phyloP scores from a whole-genome alignment of 2,329 filamentous ascomycete species.

The Aureobasidium sp. region DNA sequence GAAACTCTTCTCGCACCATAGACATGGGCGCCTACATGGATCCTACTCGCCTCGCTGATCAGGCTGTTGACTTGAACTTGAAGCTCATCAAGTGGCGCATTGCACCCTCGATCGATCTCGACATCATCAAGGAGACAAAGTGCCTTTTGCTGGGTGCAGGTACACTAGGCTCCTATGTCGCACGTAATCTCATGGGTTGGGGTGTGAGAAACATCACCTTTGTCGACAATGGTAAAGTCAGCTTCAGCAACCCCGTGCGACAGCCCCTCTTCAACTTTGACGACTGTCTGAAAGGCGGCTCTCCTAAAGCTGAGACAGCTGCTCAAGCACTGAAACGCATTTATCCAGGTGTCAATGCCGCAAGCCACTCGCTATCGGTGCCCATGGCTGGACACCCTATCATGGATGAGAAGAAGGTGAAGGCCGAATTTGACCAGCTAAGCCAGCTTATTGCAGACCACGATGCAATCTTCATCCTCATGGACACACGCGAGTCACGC shows the following conservation, averaged over 20 bases:
- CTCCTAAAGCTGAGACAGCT: conserved; percentile 71
- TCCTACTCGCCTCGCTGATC: conserved; percentile 74
- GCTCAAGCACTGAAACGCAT: conserved; percentile 74
- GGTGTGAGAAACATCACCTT: conserved; percentile 93
- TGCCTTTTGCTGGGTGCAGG: conserved; percentile 88
- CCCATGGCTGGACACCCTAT: conserved; percentile 95
- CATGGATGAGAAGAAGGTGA: conserved; percentile 59
- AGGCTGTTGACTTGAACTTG: conserved; percentile 89
- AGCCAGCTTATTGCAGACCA: conserved; percentile 70
- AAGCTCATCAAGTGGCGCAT: conserved; percentile 99
- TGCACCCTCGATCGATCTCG: conserved; percentile 76
- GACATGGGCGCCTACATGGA: conserved; percentile 93
- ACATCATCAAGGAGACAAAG: conserved; percentile 78
- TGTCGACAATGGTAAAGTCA: conserved; percentile 85
- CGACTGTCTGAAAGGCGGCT: conserved; percentile 79
- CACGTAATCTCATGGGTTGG: conserved; percentile 87
- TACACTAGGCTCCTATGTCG: conserved; percentile 88
- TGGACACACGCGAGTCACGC: conserved; percentile 87
- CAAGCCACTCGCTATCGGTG: conserved; percentile 73
- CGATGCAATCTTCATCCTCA: conserved; percentile 89
- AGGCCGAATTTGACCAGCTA: conserved; percentile 65
- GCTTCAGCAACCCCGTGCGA: conserved; percentile 91
- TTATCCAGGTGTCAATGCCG: conserved; percentile 78
- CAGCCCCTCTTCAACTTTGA: conserved; percentile 87
- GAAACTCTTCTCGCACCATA: conserved; percentile 66